Evolutionary conservation across 768 basidiomycete species (phyloP).

Genomic region (Amanita pallidorosea): DNA sequence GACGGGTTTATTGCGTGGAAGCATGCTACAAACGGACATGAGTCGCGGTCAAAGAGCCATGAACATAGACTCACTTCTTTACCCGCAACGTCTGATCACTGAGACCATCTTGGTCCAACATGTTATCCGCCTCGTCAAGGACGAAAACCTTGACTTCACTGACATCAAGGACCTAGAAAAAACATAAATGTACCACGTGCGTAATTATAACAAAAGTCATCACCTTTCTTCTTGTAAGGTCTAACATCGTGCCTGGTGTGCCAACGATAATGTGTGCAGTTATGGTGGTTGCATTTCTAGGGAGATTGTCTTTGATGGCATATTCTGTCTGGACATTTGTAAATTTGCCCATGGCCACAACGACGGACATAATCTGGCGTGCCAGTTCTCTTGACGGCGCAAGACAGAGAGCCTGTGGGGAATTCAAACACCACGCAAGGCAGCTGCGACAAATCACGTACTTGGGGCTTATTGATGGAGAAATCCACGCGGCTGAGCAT

Average conservation of each 20-base stretch:
- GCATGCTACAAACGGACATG: conserved; percentile 30
- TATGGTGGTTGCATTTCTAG: conserved; percentile 51
- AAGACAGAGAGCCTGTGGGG: conserved; percentile 72
- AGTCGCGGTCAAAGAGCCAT: background rate
- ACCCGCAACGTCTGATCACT: conserved; percentile 91
- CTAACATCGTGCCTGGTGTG: conserved; percentile 91
- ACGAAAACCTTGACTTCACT: conserved; percentile 85
- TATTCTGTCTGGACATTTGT: conserved; percentile 90
- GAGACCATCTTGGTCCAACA: conserved; percentile 90
- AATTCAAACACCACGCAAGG: background rate
- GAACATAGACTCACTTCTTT: conserved; percentile 61
- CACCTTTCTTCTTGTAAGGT: conserved; percentile 65
- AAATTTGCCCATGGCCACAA: conserved; percentile 91
- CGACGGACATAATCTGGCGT: conserved; percentile 93
- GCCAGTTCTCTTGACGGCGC: conserved; percentile 96
- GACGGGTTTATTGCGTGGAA: conserved; percentile 37
- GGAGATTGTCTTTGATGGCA: conserved; percentile 84
- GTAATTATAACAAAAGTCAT: background rate
- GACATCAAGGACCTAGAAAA: conserved; percentile 55
- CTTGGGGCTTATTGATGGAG: conserved; percentile 73
- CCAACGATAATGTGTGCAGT: conserved; percentile 91
- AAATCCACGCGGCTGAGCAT: conserved; percentile 95
- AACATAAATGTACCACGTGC: background rate
- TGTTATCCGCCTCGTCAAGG: conserved; percentile 97
- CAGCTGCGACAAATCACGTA: conserved; percentile 15